Base-by-base conservation (phyloP, 2,329 filamentous ascomycete genomes). In the Escovopsis weberi region DNA sequence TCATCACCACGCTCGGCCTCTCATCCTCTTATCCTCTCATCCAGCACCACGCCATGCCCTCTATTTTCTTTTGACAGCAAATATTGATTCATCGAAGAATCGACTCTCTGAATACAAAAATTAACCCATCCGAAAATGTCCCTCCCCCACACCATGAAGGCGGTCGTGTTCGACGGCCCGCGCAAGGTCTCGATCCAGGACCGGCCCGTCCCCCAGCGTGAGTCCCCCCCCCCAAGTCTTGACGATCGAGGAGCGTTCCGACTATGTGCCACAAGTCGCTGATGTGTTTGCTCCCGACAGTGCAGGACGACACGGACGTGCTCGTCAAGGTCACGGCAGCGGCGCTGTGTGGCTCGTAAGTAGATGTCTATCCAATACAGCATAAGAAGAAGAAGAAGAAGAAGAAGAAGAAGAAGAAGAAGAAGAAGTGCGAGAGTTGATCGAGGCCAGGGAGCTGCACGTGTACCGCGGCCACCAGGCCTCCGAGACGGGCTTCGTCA, bases 321-420 rank as follows among this genome's bases (percentile, higher is more conserved):
- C 79, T 94, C 50, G 76, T 94, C 55, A 88, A 85, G 59, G 85
- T 94, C 18, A 72, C 77, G 46, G 83, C 84, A 52, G 84, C 86
- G 26, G 88, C 85, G 12, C 71, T 95, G 30, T 95, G 88, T 59
- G 88, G 88, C 57, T 89, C 83, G 85, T 88, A 65, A 56, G 75
- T 38, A 10, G 5, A 18, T 8, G 10, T 2, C 26, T 26, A 10
- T 12, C 3, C 10, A 6, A 18, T 33, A 32, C n/a, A 42, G 43
- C 37, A 6, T 6, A 12, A 6, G 34, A 36, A 36, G 34, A 36
- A 6, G 28, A 30, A 10, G 6, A 30, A 6, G 28, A 30, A 30
- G 28, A 10, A 30, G 28, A 30, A 30, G 28, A 30, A 10, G 28
- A 33, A 30, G 28, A 33, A 30, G 12, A 12, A 11, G 33, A 30